Base-by-base conservation (phyloP, 805 yeast genomes). In the Zygosaccharomyces rouxii region DNA sequence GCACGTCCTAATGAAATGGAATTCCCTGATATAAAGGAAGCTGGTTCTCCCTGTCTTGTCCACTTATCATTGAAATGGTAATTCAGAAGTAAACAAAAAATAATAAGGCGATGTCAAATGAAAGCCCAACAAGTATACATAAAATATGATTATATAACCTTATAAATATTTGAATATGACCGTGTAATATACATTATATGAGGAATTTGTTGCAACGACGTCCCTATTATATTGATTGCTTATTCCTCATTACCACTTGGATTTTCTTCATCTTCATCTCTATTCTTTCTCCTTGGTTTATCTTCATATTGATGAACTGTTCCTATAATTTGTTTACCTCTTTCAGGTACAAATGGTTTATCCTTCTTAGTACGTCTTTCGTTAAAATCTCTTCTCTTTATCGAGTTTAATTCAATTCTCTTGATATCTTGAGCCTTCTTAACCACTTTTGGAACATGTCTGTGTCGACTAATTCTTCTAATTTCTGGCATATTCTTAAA, bases 401-500 rank as follows among this genome's bases (percentile, higher is more conserved):
- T 68, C 35, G 94, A 77, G 43, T 77, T 79, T 35, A 81, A 58
- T 67, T 94, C 97, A 49, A 77, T 74, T 16, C 81, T 70, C 73
- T 94, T 92, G 66, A 87, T 88, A 52, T 90, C 96, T 37, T 78
- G 78, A 35, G 97, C 97, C 68, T 84, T 87, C 78, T 90, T 92
- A 56, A 94, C 79, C 42, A 84, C 86, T 50, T 72, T 72, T 19
- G 99, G 99, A 46, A 92, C 75, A 65, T 94, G 97, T 67, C 99
- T 81, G 71, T 94, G 98, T 68, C 90, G 81, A 25, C 89, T 72
- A 53, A 94, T 94, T 59, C 97, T 78, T 62, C 80, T 81, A 62
- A 94, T 85, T 69, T 94, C 99, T 1, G 99, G 99, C 98, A 94
- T 90, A 71, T 84, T 83, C 71, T 87, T 87, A 76, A 80, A 94